Percentiles rank a stretch among this genome's conserved stretches.
Conservation (phyloP, 495 filamentous ascomycete species). For the Aspergillus heteromorphus region DNA sequence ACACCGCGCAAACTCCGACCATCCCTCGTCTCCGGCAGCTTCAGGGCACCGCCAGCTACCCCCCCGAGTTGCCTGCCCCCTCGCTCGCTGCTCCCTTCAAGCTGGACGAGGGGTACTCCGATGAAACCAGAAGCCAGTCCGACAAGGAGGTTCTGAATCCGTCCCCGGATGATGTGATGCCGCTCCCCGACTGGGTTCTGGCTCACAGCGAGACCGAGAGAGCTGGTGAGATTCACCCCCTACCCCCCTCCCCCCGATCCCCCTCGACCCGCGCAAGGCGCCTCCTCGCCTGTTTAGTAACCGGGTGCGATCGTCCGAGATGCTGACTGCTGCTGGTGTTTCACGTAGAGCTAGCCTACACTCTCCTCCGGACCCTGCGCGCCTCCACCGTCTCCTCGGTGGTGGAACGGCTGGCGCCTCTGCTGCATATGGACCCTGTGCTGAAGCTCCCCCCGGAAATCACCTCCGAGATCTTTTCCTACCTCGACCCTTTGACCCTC, state of each 20-base stretch:
- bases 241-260: background rate
- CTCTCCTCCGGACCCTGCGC: conserved; percentile 63
- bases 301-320: conserved; percentile 6
- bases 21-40: conserved; percentile 21
- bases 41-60: conserved; percentile 19
- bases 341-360: conserved; percentile 45
- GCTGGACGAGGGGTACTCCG: conserved; percentile 62
- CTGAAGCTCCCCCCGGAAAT: conserved; percentile 80
- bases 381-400: conserved; percentile 72
- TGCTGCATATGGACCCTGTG: conserved; percentile 89
- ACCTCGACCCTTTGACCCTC: conserved; percentile 70
- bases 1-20: conserved; percentile 16
- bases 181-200: conserved; percentile 49
- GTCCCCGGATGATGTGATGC: conserved; percentile 33
- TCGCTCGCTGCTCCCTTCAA: conserved; percentile 45
- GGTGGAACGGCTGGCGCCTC: conserved; percentile 67
- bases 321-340: conserved; percentile 1
- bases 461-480: conserved; percentile 80
- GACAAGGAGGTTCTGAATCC: conserved; percentile 38
- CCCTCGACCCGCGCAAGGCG: conserved; percentile 1
- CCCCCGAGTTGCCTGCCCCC: conserved; percentile 23
- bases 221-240: conserved; percentile 41
- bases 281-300: background rate
- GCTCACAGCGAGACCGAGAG: conserved; percentile 48
- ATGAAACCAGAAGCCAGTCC: conserved; percentile 54